phyloP scores from a whole-genome alignment of 2,329 filamentous ascomycete species.

The Aspergillus ibericus region DNA sequence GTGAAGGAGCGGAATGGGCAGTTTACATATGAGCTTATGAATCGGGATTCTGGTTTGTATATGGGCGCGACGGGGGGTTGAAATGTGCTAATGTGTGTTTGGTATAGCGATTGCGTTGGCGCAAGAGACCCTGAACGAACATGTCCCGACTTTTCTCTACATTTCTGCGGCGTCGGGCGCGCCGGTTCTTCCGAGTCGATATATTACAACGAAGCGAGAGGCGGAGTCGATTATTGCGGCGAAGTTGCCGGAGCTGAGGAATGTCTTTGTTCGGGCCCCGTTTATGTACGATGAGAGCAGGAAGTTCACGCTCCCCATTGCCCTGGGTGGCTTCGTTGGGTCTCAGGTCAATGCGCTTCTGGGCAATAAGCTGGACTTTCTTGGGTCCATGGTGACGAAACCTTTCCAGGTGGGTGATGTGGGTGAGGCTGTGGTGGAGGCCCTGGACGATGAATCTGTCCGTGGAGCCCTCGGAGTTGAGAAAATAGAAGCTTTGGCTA shows the following conservation, averaged over 20 bases:
- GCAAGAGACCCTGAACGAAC: conserved; percentile 66
- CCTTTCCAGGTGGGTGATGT: conserved; percentile 85
- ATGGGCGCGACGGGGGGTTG: neutral
- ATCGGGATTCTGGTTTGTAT: conserved; percentile 68
- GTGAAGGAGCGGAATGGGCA: conserved; percentile 69
- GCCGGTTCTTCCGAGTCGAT: conserved; percentile 78
- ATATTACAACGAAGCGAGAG: conserved; percentile 88
- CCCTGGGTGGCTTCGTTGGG: conserved; percentile 71
- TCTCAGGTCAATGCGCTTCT: conserved; percentile 75
- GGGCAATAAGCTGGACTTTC: conserved; percentile 72
- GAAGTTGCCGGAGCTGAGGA: conserved; percentile 72
- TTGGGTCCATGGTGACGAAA: conserved; percentile 82
- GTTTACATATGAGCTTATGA: conserved; percentile 96
- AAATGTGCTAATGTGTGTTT: conserved; percentile 1
- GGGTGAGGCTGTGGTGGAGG: conserved; percentile 86
- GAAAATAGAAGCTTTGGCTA: conserved; percentile 78
- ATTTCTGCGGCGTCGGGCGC: conserved; percentile 86
- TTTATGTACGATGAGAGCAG: conserved; percentile 88
- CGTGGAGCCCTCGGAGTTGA: conserved; percentile 75
- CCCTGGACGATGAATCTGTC: conserved; percentile 69
- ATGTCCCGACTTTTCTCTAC: conserved; percentile 74
- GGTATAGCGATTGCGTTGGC: conserved; percentile 76
- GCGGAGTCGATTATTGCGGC: conserved; percentile 75
- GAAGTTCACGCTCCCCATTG: conserved; percentile 79
- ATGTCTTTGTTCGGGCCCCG: conserved; percentile 78